Conservation (phyloP, 768 basidiomycete genomes). For the Serendipita sp. region DNA sequence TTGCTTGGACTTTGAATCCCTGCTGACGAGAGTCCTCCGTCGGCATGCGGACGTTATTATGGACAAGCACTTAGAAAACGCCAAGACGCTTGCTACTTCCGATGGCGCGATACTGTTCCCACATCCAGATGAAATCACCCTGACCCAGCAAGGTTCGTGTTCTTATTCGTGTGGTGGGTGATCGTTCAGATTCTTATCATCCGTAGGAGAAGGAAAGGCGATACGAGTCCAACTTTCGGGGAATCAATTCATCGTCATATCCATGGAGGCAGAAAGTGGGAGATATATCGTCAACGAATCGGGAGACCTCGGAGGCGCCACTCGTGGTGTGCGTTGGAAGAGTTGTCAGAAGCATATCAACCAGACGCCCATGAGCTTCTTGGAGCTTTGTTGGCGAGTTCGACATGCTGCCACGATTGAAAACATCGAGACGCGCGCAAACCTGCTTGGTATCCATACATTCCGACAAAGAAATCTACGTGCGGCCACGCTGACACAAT, state of each 20-base stretch:
- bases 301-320: conserved; percentile 61
- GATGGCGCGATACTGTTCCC: conserved; percentile 41
- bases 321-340: conserved; percentile 46
- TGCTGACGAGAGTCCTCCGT: conserved; percentile 46
- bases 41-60: conserved; percentile 52
- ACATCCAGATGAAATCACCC: conserved; percentile 37
- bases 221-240: conserved; percentile 58
- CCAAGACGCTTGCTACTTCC: conserved; percentile 23
- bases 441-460: conserved; percentile 63
- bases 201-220: conserved; percentile 35
- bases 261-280: conserved; percentile 67
- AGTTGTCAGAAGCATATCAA: conserved; percentile 46
- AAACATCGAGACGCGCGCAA: conserved; percentile 70
- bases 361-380: conserved; percentile 43
- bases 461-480: conserved; percentile 51
- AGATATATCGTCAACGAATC: conserved; percentile 63
- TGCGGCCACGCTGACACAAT: conserved; percentile 28
- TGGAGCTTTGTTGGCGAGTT: conserved; percentile 18
- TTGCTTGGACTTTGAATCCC: conserved; percentile 56
- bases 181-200: not conserved
- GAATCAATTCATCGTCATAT: conserved; percentile 58
- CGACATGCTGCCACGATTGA: conserved; percentile 57
- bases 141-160: conserved; percentile 38
- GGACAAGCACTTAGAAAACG: not conserved
- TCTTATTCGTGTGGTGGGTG: not conserved